These are phyloP conservation scores for Metschnikowia aberdeeniae DNA, from an alignment of 805 yeast species.

Conservation along the genomic window DNA sequence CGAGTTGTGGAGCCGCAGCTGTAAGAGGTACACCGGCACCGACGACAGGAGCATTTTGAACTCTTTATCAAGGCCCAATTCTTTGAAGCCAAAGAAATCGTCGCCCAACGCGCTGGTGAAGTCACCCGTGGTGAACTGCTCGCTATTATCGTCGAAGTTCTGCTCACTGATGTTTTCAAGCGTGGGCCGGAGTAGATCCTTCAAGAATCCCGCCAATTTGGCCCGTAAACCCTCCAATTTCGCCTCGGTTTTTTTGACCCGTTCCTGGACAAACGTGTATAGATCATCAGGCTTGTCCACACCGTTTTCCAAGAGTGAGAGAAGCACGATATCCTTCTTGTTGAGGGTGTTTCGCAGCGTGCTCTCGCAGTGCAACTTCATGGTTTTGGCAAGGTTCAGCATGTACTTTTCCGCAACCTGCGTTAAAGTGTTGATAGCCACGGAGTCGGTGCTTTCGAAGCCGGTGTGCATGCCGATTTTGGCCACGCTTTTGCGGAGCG, in stretches of 20 bases:
- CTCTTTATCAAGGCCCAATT: constrained; percentile 89
- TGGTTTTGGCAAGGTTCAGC: constrained; percentile 64
- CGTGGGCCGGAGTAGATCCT: constrained; percentile 79
- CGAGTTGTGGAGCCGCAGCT: constrained; percentile 66
- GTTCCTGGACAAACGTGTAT: constrained; percentile 69
- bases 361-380: constrained; percentile 70
- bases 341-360: constrained; percentile 42
- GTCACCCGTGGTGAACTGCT: constrained; percentile 91
- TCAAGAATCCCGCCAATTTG: constrained; percentile 67
- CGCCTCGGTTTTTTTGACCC: constrained; percentile 60
- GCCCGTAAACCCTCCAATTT: constrained; percentile 65
- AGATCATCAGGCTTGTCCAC: constrained; percentile 73
- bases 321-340: constrained; percentile 45
- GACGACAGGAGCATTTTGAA: constrained; percentile 78
- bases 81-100: constrained; percentile 96
- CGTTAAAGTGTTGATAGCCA: constrained; percentile 74
- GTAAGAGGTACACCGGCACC: constrained; percentile 85
- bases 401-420: constrained; percentile 81
- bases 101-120: constrained; percentile 92
- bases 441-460: constrained; percentile 75
- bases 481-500: constrained; percentile 65
- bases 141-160: constrained; percentile 84
- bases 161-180: constrained; percentile 69
- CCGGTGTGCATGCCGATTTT: constrained; percentile 89
- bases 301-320: constrained; percentile 81